Evolutionary conservation across 1,284 basidiomycete genomes (phyloP).

Genomic region (Ganoderma multipileum): DNA sequence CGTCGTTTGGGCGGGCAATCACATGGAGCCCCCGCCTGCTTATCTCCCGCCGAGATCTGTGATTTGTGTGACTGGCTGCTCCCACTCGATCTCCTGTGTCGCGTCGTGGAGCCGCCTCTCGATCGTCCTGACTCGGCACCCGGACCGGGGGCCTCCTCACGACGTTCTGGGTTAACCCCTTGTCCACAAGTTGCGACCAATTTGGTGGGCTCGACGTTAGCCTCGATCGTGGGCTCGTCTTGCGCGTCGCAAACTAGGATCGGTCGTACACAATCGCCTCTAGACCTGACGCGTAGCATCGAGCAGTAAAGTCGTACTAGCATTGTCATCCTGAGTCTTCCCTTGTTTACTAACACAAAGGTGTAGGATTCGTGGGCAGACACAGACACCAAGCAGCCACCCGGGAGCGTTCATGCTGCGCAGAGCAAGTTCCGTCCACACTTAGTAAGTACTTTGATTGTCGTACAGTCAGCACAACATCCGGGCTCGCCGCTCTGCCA

Average conservation of each 20-base stretch:
- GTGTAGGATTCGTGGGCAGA: background rate
- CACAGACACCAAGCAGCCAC: background rate
- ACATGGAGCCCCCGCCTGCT: background rate
- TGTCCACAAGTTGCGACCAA: background rate
- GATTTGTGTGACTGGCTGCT: background rate
- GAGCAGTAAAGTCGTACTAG: no score
- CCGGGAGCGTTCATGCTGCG: background rate
- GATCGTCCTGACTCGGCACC: background rate
- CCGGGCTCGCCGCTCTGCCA: background rate
- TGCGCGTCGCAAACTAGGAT: background rate
- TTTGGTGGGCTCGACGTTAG: background rate
- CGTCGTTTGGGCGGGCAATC: background rate
- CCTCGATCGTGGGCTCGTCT: background rate
- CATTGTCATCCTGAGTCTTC: background rate
- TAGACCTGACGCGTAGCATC: no score
- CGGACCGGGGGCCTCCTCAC: background rate
- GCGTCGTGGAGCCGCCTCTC: background rate
- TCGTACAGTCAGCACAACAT: background rate
- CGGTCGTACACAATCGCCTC: no score
- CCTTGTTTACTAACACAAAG: background rate
- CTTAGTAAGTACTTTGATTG: background rate
- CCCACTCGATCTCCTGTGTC: slow-evolving; percentile 1
- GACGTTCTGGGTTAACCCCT: background rate
- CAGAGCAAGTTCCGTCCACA: background rate
- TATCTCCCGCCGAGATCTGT: background rate